Percentiles rank a stretch among this genome's conserved stretches.
phyloP scores from a whole-genome alignment of 495 filamentous ascomycete genomes.

The Penicillium atrosanguineum region DNA sequence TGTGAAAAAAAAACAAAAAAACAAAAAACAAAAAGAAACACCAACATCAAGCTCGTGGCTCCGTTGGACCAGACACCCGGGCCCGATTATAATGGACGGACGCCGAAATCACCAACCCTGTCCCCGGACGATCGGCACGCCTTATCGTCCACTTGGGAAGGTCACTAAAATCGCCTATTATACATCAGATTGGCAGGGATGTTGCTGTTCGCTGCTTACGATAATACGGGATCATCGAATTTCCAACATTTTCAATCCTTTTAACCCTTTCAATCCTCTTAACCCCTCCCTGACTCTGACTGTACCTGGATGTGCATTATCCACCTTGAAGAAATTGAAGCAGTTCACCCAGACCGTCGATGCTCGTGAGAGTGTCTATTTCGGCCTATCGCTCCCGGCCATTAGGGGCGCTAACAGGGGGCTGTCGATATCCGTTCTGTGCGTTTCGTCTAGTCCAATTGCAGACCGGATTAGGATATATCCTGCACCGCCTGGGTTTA shows the following conservation, averaged over 20 bases:
- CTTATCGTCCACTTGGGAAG: conserved; percentile 13
- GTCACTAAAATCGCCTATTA: conserved; percentile 6
- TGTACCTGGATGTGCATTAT: not conserved
- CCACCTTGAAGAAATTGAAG: not conserved
- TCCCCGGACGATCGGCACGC: conserved; percentile 13
- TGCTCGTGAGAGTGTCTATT: not conserved
- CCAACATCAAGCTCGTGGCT: not conserved
- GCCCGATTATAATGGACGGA: conserved; percentile 8
- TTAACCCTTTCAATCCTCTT: no score
- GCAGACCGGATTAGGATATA: conserved; percentile 12
- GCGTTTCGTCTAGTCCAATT: conserved; percentile 10
- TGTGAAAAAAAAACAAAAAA: not conserved
- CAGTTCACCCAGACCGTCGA: not conserved
- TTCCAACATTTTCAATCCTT: not conserved
- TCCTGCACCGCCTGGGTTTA: conserved; percentile 6
- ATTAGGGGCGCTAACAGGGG: not conserved
- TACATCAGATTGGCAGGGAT: conserved; percentile 6
- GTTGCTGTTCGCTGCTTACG: not conserved
- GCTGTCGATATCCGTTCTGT: conserved; percentile 15
- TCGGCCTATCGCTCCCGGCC: not conserved
- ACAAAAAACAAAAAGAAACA: no score
- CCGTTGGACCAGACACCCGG: not conserved
- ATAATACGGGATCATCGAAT: not conserved
- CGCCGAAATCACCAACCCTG: conserved; percentile 8
- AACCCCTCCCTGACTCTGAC: not conserved